phyloP scores from a whole-genome alignment of 2,329 filamentous ascomycete species.

The Ceratocystis albifundus region DNA sequence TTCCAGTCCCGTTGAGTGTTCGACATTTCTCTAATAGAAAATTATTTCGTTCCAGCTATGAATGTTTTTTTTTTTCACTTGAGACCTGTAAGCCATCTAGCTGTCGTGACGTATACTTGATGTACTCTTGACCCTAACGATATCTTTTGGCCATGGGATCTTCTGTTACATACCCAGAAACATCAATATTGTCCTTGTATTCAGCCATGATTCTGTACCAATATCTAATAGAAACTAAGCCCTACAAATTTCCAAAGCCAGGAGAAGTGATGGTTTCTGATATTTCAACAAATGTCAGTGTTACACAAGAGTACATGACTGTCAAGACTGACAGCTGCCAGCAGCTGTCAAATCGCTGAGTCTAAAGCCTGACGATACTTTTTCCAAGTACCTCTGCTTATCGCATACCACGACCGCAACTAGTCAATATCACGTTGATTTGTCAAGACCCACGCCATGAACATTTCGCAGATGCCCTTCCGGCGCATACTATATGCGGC shows the following conservation, averaged over 20 bases:
- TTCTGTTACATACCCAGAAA: too few species aligned
- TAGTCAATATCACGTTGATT: neutral
- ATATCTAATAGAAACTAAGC: neutral
- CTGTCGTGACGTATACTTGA: too few species aligned
- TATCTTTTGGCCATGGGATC: too few species aligned
- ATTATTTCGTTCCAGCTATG: neutral
- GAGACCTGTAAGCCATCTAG: neutral
- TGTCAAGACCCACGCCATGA: conserved; percentile 17
- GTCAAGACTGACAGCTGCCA: conserved; percentile 2
- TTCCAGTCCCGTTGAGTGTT: conserved; percentile 53
- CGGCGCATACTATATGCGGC: conserved; percentile 20
- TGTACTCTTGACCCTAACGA: too few species aligned
- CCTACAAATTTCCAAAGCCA: too few species aligned
- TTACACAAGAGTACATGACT: neutral
- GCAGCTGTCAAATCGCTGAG: neutral
- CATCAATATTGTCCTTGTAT: too few species aligned
- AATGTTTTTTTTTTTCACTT: neutral
- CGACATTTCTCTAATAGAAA: conserved; percentile 35
- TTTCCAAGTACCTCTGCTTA: neutral
- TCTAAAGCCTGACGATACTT: conserved; percentile 9
- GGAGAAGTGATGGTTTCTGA: too few species aligned
- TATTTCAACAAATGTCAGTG: too few species aligned
- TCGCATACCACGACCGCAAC: neutral
- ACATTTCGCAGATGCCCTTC: conserved; percentile 18
- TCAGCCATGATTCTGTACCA: neutral